phyloP scores from a whole-genome alignment of 2,329 filamentous ascomycete species.

The Septoria linicola region DNA sequence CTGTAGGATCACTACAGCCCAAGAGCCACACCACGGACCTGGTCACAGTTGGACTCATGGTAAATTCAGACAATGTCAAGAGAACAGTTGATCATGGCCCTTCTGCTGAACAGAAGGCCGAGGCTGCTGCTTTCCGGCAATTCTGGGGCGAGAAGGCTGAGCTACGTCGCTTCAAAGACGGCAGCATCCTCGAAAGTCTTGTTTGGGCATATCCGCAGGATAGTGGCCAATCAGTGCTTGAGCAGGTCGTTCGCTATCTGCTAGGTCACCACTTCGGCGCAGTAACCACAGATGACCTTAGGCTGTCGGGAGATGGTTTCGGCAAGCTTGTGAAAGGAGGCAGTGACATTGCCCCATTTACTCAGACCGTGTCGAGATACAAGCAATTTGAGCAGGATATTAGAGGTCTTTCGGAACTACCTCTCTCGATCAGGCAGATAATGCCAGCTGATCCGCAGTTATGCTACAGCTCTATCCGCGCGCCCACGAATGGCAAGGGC shows the following conservation, averaged over 20 bases:
- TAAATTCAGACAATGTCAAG: conserved; percentile 69
- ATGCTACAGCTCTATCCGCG: conserved; percentile 66
- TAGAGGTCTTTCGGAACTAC: conserved; percentile 74
- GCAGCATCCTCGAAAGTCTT: conserved; percentile 87
- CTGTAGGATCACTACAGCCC: conserved; percentile 35
- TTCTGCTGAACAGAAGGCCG: conserved; percentile 77
- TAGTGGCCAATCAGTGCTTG: conserved; percentile 61
- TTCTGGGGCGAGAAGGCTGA: conserved; percentile 97
- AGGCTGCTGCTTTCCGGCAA: conserved; percentile 74
- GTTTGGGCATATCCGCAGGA: conserved; percentile 70
- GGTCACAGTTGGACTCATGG: conserved; percentile 66
- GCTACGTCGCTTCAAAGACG: conserved; percentile 89
- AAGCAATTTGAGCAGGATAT: conserved; percentile 72
- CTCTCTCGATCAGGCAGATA: conserved; percentile 80
- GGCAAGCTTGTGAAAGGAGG: conserved; percentile 44
- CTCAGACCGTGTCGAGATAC: conserved; percentile 68
- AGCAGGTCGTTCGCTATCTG: conserved; percentile 75
- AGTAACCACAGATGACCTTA: conserved; percentile 49
- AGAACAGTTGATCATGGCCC: conserved; percentile 87
- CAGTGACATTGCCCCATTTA: conserved; percentile 57
- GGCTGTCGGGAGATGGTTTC: conserved; percentile 50
- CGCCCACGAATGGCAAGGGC: conserved; percentile 51
- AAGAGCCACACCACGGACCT: conserved; percentile 32
- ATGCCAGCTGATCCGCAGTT: conserved; percentile 69
- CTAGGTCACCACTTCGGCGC: conserved; percentile 67